phyloP scores from a whole-genome alignment of 805 yeast species.

The Torulaspora franciscae region DNA sequence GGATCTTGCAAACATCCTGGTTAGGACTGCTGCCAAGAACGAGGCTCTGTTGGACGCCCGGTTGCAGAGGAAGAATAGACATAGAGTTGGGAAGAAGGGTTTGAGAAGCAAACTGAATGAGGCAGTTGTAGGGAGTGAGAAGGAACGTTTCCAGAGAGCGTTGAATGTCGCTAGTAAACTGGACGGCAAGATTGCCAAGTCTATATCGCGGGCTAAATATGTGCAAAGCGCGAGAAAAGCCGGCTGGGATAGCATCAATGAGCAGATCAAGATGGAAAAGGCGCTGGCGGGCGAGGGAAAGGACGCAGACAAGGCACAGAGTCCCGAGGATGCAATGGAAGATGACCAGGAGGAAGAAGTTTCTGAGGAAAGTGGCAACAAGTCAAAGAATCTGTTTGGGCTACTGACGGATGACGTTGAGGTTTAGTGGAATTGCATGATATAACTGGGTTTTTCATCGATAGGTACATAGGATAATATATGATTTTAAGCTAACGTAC shows the following conservation, averaged over 20 bases:
- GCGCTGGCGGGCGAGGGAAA: constrained; percentile 7
- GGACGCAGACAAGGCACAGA: neutral
- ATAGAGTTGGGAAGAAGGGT: constrained; percentile 27
- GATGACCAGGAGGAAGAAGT: constrained; percentile 20
- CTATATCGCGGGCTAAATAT: constrained; percentile 57
- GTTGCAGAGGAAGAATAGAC: constrained; percentile 40
- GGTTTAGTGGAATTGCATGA: constrained; percentile 7
- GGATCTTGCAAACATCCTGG: constrained; percentile 57
- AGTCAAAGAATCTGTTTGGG: constrained; percentile 28
- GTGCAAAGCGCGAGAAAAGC: constrained; percentile 61
- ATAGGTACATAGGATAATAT: neutral
- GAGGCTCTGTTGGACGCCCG: constrained; percentile 57
- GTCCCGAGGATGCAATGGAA: constrained; percentile 1
- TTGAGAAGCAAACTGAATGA: constrained; percentile 10
- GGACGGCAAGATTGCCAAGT: constrained; percentile 57
- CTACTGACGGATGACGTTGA: constrained; percentile 35
- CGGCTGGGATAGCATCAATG: constrained; percentile 68
- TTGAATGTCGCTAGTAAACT: constrained; percentile 50
- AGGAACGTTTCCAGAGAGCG: constrained; percentile 45
- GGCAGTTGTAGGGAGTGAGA: constrained; percentile 34
- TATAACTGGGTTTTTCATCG: neutral
- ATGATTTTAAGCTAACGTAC: neutral
- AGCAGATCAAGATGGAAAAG: constrained; percentile 38
- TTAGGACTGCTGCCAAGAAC: constrained; percentile 62
- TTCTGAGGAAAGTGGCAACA: constrained; percentile 5